Percentiles rank a stretch among this genome's conserved stretches.
phyloP scores from a whole-genome alignment of 345 rosid genomes.

The Corchorus capsularis region DNA sequence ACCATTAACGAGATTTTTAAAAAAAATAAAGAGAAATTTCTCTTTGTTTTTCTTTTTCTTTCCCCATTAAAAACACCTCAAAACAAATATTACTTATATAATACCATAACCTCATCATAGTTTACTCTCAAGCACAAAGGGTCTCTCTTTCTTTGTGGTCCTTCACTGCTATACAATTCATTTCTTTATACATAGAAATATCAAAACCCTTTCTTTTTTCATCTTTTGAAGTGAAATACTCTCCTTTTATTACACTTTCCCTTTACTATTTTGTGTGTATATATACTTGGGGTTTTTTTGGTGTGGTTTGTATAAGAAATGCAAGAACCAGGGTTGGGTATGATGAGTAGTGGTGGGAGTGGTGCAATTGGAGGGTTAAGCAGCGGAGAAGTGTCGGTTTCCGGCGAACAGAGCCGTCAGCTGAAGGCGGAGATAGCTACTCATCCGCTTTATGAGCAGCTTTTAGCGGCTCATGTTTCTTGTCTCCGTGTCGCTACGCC shows the following conservation, averaged over 20 bases:
- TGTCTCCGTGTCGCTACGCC: constrained; percentile 96
- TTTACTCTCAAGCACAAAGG: constrained; percentile 20
- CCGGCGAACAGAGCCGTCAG: constrained; percentile 57
- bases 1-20: constrained; percentile 24
- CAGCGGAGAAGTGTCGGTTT: constrained; percentile 46
- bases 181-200: not conserved
- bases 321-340: constrained; percentile 76
- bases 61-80: constrained; percentile 15
- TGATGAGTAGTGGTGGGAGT: constrained; percentile 59
- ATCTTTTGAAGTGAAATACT: not conserved
- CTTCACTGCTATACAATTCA: not conserved
- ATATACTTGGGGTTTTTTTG: not conserved
- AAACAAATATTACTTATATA: not conserved
- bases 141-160: constrained; percentile 31
- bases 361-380: constrained; percentile 40
- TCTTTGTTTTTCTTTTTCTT: constrained; percentile 20
- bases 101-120: not conserved
- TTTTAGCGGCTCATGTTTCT: constrained; percentile 81
- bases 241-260: not conserved
- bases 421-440: constrained; percentile 83
- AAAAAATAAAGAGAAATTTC: constrained; percentile 1
- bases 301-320: constrained; percentile 32
- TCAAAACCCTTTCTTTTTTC: not conserved
- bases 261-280: not conserved
- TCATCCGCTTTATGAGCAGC: constrained; percentile 88